Base-by-base conservation (phyloP, 2,329 filamentous ascomycete species). In the Colletotrichum sp. region DNA sequence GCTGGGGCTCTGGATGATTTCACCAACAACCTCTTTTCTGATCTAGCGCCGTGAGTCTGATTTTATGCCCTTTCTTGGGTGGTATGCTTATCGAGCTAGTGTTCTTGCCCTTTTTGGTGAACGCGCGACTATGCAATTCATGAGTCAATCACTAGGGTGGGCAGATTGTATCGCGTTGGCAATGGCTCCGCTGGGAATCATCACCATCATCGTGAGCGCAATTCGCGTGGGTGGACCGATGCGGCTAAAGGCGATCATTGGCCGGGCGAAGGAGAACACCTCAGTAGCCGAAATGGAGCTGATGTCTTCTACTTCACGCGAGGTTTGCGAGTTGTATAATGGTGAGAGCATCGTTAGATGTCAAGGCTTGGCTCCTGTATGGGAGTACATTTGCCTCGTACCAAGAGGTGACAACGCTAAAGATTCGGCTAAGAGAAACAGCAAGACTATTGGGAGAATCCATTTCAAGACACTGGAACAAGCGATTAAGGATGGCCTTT, bases 261-360 rank as follows among this genome's bases (percentile, higher is more conserved):
- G 86, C 1, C 76, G 85, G 36, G 81, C 84, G 0, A 81, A 83
- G 66, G 86, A 87, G 74, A 81, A 80, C 8, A 67, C 74, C 0
- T 83, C 81, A 0, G 77, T 70, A 1, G 82, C 79, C 2, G 86
- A 88, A 73, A 79, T 82, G 0, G 86, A 88, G 64, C 72, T 88
- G 1, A 85, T 84, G 77, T 83, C 85, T 0, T 87, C 85, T 0
- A 87, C 86, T 0, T 83, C 81, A 16, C 77, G 75, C 0, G 82
- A 86, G 36, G 84, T 86, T 3, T 87, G 85, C 66, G 85, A 87
- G 68, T 75, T 87, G 3, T 87, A 78, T 68, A 81, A 83, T 63
- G 65, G 55, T 5, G n/a, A 55, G 11, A 30, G 25, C 2, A 22
- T 73, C 1, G 57, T 73, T 2, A 27, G 55, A 4, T 73, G 71